Base-by-base conservation (phyloP, 352 stramenopile species). In the Globisporangium iwayamae region DNA sequence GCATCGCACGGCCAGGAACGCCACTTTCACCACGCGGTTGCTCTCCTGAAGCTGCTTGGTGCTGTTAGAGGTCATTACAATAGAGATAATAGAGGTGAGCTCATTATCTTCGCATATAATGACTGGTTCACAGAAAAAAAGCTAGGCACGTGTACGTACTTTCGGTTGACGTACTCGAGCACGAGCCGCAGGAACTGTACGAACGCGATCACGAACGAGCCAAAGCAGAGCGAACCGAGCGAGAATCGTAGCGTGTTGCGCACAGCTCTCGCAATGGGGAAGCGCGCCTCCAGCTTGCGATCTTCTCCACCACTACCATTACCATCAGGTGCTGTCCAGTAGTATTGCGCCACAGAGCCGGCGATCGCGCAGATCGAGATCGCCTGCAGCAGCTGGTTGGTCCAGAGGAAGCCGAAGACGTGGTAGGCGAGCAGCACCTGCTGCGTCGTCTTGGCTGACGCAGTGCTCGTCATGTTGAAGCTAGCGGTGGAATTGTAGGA, bases 381-480 rank as follows among this genome's bases (percentile, higher is more conserved):
- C 4, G 96, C 96, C 16, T 98, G 81, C 53, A 99, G 83, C 50
- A 99, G 97, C 69, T 98, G 87, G 43, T 94, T 96, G 1, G 91
- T 97, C 97, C 97, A 99, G 60, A 99, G 93, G 51, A 97, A 98
- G 48, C 87, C 89, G 71, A 99, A 99, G n/a, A 99, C 62, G 56
- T 94, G 85, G 60, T 89, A 94, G 18, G 68, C 73, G 4, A 91
- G 78, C 46, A 87, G 64, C 3, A 79, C 70, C 45, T 85, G 81
- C 68, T 88, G 83, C 32, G 80, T 60, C 20, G 58, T 75, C 51
- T 87, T 87, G 9, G 66, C 58, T 13, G 76, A 73, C 28, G 75
- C 13, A 0, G 68, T 75, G 55, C 62, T 63, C 52, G 75, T 71
- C 30, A 67, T 13, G 38, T 75, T 62, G 25, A 54, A 58, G 52